phyloP scores from a whole-genome alignment of 176 grass and related monocot species.

The Ananas comosus region DNA sequence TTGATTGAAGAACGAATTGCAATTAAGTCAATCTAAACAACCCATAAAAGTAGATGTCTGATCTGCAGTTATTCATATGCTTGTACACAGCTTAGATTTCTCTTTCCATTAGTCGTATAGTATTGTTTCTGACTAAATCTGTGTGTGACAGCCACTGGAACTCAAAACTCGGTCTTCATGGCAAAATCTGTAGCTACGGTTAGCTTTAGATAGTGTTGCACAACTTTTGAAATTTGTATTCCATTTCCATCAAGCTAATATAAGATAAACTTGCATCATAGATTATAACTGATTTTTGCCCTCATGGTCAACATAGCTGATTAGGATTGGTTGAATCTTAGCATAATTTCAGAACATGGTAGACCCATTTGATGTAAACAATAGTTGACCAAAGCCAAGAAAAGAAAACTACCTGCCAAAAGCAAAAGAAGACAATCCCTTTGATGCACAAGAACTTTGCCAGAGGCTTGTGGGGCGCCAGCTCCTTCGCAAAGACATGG shows the following conservation, averaged over 20 bases:
- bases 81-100: background rate
- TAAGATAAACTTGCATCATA: too few relatives aligned
- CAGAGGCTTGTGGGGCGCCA: conserved; percentile 91
- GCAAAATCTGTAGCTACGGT: background rate
- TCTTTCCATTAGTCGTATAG: background rate
- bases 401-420: conserved; percentile 72
- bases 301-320: too few relatives aligned
- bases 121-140: background rate
- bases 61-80: background rate
- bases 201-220: too few relatives aligned
- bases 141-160: background rate
- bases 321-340: too few relatives aligned
- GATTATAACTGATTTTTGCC: too few relatives aligned
- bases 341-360: too few relatives aligned
- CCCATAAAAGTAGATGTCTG: background rate
- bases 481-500: conserved; percentile 92
- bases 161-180: background rate
- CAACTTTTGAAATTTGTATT: too few relatives aligned
- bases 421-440: conserved; percentile 96
- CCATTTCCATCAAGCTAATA: too few relatives aligned
- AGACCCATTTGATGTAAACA: too few relatives aligned
- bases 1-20: too few relatives aligned
- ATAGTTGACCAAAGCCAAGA: background rate
- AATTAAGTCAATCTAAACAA: too few relatives aligned
- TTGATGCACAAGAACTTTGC: conserved; percentile 95